Evolutionary conservation across 2,329 filamentous ascomycete species (phyloP).

Genomic region (Epichloe coenophiala): DNA sequence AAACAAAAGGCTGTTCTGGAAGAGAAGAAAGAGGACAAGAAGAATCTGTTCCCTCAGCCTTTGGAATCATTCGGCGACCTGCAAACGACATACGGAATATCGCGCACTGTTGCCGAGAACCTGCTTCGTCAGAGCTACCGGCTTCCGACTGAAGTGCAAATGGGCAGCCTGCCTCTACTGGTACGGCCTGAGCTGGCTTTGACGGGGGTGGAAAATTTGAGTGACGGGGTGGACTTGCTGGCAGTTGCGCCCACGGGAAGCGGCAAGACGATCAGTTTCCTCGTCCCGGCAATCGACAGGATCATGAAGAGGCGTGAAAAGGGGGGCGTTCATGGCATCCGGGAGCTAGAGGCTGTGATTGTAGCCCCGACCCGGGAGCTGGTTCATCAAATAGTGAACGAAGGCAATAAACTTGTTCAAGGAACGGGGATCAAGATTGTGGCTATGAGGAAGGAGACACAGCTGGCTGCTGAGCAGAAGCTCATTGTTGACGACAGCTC

Average conservation of each 20-base stretch:
- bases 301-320: slow-evolving; percentile 46
- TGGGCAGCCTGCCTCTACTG: slow-evolving; percentile 71
- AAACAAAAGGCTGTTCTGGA: slow-evolving; percentile 33
- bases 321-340: slow-evolving; percentile 26
- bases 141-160: slow-evolving; percentile 85
- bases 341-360: slow-evolving; percentile 52
- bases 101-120: slow-evolving; percentile 61
- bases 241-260: slow-evolving; percentile 90
- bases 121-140: slow-evolving; percentile 72
- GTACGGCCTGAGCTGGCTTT: slow-evolving; percentile 43
- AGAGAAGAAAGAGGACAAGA: slow-evolving; percentile 38
- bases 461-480: slow-evolving; percentile 37
- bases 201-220: slow-evolving; percentile 21
- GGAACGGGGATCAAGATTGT: slow-evolving; percentile 70
- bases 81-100: slow-evolving; percentile 56
- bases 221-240: slow-evolving; percentile 54
- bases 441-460: slow-evolving; percentile 77
- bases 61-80: slow-evolving; percentile 66
- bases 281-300: slow-evolving; percentile 74
- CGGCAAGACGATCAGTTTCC: slow-evolving; percentile 87
- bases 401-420: slow-evolving; percentile 66
- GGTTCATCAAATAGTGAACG: slow-evolving; percentile 67
- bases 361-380: slow-evolving; percentile 70
- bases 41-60: slow-evolving; percentile 63
- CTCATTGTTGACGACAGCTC: slow-evolving; percentile 25